A percentile compares a stretch with the other conserved stretches of the same genome.
Conservation (phyloP, 2,329 filamentous ascomycete genomes). For the Orbilia brochopaga region DNA sequence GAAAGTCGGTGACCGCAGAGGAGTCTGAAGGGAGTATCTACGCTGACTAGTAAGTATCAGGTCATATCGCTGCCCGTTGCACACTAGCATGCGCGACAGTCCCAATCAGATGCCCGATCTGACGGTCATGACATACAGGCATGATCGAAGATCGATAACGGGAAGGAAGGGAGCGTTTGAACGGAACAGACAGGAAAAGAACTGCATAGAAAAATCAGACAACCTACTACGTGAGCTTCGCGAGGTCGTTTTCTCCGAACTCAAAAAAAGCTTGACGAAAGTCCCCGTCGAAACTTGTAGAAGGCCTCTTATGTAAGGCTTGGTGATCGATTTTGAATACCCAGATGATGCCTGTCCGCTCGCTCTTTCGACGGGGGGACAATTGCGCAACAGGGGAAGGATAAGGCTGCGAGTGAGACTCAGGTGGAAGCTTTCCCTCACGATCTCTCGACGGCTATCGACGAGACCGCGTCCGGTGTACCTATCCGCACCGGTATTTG, state of each 20-base stretch:
- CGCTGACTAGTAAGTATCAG: conserved; percentile 40
- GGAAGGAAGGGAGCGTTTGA: conserved; percentile 1
- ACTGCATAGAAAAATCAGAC: neutral
- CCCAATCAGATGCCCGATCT: conserved; percentile 40
- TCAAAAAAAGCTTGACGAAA: neutral
- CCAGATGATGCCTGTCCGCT: neutral
- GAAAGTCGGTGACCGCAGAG: conserved; percentile 3
- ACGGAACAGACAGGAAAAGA: neutral
- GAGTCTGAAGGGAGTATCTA: conserved; percentile 10
- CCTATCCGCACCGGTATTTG: no score
- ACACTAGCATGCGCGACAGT: conserved; percentile 33
- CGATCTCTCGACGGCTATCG: neutral
- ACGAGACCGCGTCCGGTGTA: no score
- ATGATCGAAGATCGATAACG: conserved; percentile 7
- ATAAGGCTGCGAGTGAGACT: neutral
- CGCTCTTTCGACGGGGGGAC: conserved; percentile 4
- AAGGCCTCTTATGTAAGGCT: neutral
- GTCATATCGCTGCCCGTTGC: conserved; percentile 40
- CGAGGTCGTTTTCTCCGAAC: neutral
- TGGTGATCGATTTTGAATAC: neutral
- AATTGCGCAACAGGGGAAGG: conserved; percentile 7
- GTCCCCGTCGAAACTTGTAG: neutral
- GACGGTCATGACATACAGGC: conserved; percentile 3
- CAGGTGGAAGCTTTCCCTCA: neutral
- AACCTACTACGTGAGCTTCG: neutral